phyloP scores from a whole-genome alignment of 148 eudicot genomes.

The Rhododendron mucronatum region DNA sequence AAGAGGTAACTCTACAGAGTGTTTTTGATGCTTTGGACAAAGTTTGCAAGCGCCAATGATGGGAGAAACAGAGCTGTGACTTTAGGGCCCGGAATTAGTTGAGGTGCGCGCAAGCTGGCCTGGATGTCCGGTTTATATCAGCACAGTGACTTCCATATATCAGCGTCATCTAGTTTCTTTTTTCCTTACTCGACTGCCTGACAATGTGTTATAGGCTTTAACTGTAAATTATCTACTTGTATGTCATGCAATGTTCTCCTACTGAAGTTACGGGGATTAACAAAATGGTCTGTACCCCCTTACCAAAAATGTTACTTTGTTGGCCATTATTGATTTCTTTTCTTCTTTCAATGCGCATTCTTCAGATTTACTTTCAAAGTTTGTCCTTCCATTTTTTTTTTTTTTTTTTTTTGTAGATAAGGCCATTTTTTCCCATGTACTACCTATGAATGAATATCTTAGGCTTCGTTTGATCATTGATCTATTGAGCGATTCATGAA shows the following conservation, averaged over 20 bases:
- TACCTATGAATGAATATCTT: neutral
- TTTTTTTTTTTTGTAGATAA: neutral
- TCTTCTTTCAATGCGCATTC: neutral
- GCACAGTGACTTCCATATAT: neutral
- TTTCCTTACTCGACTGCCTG: neutral
- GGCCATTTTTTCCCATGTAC: neutral
- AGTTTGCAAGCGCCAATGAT: conserved; percentile 40
- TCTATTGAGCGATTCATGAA: neutral
- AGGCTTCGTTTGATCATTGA: neutral
- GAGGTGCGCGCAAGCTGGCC: too few species aligned
- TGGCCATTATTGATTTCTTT: neutral
- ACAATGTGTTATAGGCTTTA: neutral
- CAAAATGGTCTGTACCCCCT: neutral
- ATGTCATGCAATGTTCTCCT: neutral
- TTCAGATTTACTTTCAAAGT: neutral
- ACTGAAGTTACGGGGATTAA: neutral
- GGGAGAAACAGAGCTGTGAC: neutral
- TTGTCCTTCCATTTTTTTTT: neutral
- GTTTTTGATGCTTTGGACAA: conserved; percentile 67
- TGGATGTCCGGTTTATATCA: too few species aligned
- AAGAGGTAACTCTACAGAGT: conserved; percentile 53
- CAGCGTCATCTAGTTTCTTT: neutral
- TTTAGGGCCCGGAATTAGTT: too few species aligned
- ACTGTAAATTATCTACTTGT: neutral
- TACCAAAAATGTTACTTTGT: neutral